Evolutionary conservation across 495 filamentous ascomycete genomes (phyloP).

Genomic region (Penicillium canescens): DNA sequence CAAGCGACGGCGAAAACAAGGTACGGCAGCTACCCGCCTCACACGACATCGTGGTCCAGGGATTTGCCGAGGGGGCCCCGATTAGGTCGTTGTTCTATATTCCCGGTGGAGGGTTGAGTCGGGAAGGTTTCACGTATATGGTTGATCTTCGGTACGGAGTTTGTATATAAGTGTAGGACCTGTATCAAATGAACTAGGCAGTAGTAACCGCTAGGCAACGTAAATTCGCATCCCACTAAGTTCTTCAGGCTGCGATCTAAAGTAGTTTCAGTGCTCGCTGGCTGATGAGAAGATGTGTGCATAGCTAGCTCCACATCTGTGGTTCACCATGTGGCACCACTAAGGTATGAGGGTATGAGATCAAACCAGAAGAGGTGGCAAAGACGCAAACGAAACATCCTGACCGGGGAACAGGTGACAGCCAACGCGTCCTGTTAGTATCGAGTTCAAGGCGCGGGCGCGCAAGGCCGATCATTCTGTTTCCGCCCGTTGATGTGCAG

Average conservation of each 20-base stretch:
- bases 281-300: conserved; percentile 60
- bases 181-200: no score
- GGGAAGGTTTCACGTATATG: no score
- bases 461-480: conserved; percentile 70
- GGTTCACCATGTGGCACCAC: conserved; percentile 75
- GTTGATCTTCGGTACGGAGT: no score
- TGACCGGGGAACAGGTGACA: conserved; percentile 61
- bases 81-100: conserved; percentile 69
- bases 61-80: background rate
- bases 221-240: no score
- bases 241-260: no score
- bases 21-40: conserved; percentile 43
- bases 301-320: conserved; percentile 71
- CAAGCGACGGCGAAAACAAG: conserved; percentile 54
- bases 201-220: no score
- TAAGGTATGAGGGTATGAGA: conserved; percentile 65
- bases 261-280: no score
- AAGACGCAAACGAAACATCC: background rate
- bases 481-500: conserved; percentile 73
- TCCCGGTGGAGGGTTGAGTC: conserved; percentile 31
- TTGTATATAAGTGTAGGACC: no score
- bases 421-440: conserved; percentile 87
- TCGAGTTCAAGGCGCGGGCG: conserved; percentile 28
- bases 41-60: conserved; percentile 2
- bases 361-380: background rate